Evolutionary conservation across 305 asterid genomes (phyloP), one percentile per base, ranked within the genome.

Genomic region (Fraxinus sp.): DNA sequence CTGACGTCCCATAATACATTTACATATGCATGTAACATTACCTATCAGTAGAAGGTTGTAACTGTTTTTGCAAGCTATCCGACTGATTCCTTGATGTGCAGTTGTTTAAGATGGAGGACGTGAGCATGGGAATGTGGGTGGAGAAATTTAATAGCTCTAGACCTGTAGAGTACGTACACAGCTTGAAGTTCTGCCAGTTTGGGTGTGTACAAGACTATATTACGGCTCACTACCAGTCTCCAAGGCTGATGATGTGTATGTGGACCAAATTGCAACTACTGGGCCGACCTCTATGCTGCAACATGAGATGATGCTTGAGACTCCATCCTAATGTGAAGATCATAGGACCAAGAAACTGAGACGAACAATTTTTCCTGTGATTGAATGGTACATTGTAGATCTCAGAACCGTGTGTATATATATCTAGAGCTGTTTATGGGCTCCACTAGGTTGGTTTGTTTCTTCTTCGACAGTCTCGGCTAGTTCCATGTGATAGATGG

Each of bases 201-300:
- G 99, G 99, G 16, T 96, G 99, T 89, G 77, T 94, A 35, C 96
- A 91, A 75, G 97, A 91, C 79, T 96, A 96, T 85, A 87, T 84
- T 64, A 92, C 97, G 4, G 95, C 99, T 32, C 99, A 96, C 81
- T 96, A 96, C 83, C 99, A 96, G 85, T 96, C 99, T 49, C 99
- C 98, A 0, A 87, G 97, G 79, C 99, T 93, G 86, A 96, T 96
- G 98, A 85, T 92, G 20, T 96, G 99, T 77, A 88, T 94, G 82
- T 96, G 98, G 98, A 90, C 91, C 89, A 96, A 96, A 85, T 86
- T 96, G 59, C 87, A 80, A 78, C 85, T 87, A 82, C 83, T 22
- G 1, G 97, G 97, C 41, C 86, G 75, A 85, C 93, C 99, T 57
- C 86, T 86, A 2, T 96, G 99, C 84, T 96, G 99, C 94, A 90